A percentile compares a stretch with the other conserved stretches of the same genome.
These are phyloP conservation scores for Lichtheimia ramosa DNA, from an alignment of 371 early-diverging fungal genomes.

Conservation along the genomic window DNA sequence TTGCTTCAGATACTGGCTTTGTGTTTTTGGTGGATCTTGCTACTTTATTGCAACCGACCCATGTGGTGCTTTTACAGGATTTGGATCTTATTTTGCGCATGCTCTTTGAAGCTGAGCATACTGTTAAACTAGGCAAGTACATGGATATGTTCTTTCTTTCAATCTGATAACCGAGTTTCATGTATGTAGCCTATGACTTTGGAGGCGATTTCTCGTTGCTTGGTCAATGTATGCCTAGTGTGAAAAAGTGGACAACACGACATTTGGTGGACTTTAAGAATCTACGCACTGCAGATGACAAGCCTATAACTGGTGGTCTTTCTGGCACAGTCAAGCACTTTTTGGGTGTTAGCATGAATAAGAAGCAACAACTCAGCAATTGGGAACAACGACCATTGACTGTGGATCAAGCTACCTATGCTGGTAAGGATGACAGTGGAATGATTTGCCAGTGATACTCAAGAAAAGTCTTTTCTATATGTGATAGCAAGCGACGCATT, in stretches of 20 bases:
- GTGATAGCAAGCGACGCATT: constrained; percentile 33
- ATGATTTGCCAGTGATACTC: too few species aligned
- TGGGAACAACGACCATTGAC: constrained; percentile 50
- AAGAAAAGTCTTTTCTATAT: not conserved
- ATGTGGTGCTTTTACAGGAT: constrained; percentile 13
- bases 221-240: constrained; percentile 31
- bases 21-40: constrained; percentile 45
- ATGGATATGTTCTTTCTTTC: too few species aligned
- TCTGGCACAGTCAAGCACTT: constrained; percentile 32
- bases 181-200: constrained; percentile 40
- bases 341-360: constrained; percentile 31
- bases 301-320: constrained; percentile 28
- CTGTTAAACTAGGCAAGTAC: constrained; percentile 33
- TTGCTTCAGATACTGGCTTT: constrained; percentile 31
- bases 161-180: too few species aligned
- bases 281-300: constrained; percentile 5
- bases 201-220: constrained; percentile 38
- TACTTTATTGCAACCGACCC: constrained; percentile 22
- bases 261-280: constrained; percentile 34
- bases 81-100: constrained; percentile 24
- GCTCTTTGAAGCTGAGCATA: constrained; percentile 27
- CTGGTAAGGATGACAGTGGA: constrained; percentile 13
- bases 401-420: constrained; percentile 37
- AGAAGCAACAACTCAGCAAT: constrained; percentile 50
- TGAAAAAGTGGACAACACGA: constrained; percentile 19